A percentile compares a stretch with the other conserved stretches of the same genome.
Conservation (phyloP, 208 protist genomes). For the Naegleria lovaniensis region DNA sequence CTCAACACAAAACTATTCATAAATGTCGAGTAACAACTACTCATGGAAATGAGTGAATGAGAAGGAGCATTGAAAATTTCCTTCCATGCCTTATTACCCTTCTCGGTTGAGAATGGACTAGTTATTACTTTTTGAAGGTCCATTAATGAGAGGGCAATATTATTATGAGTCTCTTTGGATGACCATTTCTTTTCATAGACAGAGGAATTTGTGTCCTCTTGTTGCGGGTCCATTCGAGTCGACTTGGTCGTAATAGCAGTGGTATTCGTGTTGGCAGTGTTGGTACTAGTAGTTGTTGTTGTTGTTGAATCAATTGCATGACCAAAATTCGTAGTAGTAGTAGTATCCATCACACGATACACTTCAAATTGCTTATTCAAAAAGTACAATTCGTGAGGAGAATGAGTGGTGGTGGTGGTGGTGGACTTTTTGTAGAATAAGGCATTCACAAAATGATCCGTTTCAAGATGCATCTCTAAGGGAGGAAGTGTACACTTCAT, state of each 20-base stretch:
- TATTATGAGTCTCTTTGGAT: background rate
- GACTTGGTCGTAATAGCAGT: background rate
- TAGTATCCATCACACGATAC: background rate
- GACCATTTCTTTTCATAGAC: background rate
- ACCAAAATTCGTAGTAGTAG: too few relatives aligned
- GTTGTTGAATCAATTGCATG: too few relatives aligned
- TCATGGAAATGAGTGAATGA: background rate
- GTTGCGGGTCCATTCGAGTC: background rate
- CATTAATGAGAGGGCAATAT: background rate
- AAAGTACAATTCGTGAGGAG: background rate
- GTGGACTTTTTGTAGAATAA: background rate
- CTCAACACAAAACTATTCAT: background rate
- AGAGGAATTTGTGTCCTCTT: background rate
- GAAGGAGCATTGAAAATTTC: background rate
- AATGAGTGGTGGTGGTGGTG: too few relatives aligned
- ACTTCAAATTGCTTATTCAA: slow-evolving; percentile 7
- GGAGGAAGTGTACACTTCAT: too few relatives aligned
- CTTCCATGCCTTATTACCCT: background rate
- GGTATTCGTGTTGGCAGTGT: background rate
- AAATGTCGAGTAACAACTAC: background rate
- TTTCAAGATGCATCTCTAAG: background rate
- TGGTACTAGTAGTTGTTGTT: too few relatives aligned
- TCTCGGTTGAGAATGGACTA: background rate
- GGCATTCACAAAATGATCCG: background rate
- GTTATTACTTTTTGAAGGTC: background rate